phyloP scores from a whole-genome alignment of 352 stramenopile genomes.

The Aphanomyces stellatus region DNA sequence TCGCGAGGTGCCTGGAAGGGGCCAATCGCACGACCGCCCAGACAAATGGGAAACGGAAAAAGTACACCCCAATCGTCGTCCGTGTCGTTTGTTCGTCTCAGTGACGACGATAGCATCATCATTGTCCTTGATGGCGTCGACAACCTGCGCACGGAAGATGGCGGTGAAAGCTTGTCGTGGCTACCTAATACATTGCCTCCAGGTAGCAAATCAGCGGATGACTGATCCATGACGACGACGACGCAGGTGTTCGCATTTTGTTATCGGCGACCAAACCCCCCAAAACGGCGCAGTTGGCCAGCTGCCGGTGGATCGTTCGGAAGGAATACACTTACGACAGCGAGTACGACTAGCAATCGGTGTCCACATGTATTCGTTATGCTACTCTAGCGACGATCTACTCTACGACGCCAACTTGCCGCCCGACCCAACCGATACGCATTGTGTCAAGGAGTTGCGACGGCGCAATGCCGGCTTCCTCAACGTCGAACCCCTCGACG shows the following conservation, averaged over 20 bases:
- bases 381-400: constrained; percentile 36
- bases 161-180: constrained; percentile 79
- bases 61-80: constrained; percentile 23
- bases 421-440: constrained; percentile 38
- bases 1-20: constrained; percentile 64
- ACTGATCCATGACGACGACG: too few species aligned
- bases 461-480: constrained; percentile 52
- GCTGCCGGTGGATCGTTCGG: constrained; percentile 34
- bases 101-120: constrained; percentile 41
- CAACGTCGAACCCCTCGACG: constrained; percentile 58
- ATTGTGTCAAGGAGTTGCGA: constrained; percentile 63
- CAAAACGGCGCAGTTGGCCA: constrained; percentile 27
- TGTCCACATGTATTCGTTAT: too few species aligned
- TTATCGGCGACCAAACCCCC: constrained; percentile 47
- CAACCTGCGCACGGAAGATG: constrained; percentile 69
- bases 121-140: constrained; percentile 75
- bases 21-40: constrained; percentile 32
- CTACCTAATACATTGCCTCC: constrained; percentile 57
- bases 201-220: too few species aligned
- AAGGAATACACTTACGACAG: constrained; percentile 51
- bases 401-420: constrained; percentile 52
- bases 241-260: constrained; percentile 52
- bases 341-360: constrained; percentile 47
- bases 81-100: too few species aligned
- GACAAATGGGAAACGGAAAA: constrained; percentile 33